phyloP scores from a whole-genome alignment of 345 rosid species.

The Aethionema arabicum region DNA sequence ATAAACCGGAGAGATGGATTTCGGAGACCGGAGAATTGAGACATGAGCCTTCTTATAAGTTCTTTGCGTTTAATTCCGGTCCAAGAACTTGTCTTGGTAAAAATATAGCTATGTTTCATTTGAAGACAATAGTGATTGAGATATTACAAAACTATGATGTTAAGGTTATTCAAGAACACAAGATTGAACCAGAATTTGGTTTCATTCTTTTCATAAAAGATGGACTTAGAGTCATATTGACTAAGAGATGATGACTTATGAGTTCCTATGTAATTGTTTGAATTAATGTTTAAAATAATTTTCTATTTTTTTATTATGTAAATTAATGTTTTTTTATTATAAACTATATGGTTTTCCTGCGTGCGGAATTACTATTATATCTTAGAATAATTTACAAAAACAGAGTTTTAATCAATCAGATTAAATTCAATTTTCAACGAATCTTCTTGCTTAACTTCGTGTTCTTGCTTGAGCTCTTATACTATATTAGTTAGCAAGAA shows the following conservation, averaged over 20 bases:
- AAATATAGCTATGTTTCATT: constrained; percentile 24
- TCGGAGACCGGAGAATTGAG: constrained; percentile 7
- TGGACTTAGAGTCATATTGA: constrained; percentile 28
- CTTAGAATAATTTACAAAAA: too few species aligned
- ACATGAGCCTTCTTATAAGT: constrained; percentile 35
- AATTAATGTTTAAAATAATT: not conserved
- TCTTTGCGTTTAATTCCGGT: constrained; percentile 31
- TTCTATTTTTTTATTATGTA: not conserved
- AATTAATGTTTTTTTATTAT: not conserved
- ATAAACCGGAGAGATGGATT: constrained; percentile 35
- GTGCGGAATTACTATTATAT: too few species aligned
- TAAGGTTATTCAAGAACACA: constrained; percentile 19
- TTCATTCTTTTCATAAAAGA: constrained; percentile 21
- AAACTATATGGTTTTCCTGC: too few species aligned
- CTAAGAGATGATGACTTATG: constrained; percentile 23
- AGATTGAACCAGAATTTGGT: constrained; percentile 31
- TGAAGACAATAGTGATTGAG: constrained; percentile 21
- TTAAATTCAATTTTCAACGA: too few species aligned
- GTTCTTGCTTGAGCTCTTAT: too few species aligned
- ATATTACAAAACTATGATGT: constrained; percentile 29
- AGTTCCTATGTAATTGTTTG: not conserved
- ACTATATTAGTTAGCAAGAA: too few species aligned
- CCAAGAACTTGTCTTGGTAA: constrained; percentile 33
- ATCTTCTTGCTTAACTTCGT: too few species aligned
- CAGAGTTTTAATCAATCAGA: too few species aligned